Evolutionary conservation across 305 asterid species (phyloP), one percentile per base, ranked within the genome.

Genomic region (Plantago lanceolata): DNA sequence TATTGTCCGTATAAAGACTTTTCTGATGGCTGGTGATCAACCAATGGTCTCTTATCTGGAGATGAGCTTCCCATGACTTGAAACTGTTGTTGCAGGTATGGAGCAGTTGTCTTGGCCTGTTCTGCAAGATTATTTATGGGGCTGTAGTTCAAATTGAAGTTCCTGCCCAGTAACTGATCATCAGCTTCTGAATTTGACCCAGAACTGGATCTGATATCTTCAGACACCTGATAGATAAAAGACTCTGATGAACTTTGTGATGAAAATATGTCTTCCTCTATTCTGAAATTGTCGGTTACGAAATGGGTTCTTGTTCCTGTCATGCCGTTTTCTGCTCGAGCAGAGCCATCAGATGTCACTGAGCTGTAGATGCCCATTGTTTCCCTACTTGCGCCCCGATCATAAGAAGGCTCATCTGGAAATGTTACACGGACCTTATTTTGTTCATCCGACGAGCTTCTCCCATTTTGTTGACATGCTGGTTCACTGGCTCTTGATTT

Each of bases 161-260:
- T 75, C 77, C 76, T 79, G 54, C 69, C 75, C 57, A 59, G 48
- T 64, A 55, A 44, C 26, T 71, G 79, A 67, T 81, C 85, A 70
- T 92, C 95, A 7, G 80, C 75, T 66, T 82, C 96, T 73, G 96
- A 86, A 78, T 85, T 84, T 65, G 91, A 81, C 48, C 88, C 96
- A 65, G 94, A 81, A 81, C 93, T 85, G 74, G 89, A 85, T 78
- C 83, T 86, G 75, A 81, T 47, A 68, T 85, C 91, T 74, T 86
- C 91, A 63, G 72, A 67, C 53, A 84, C 81, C 78, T 89, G 96
- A 75, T 80, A 67, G 67, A 75, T 60, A 49, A 76, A 45, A 65
- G 99, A 87, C 59, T 82, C 95, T 17, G 94, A 83, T 66, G 96
- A 85, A 75, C 81, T 84, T 76, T 86, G 95, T 59, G 95, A 87